Conservation (phyloP, 2,329 filamentous ascomycete genomes). For the Endothia cerciana region DNA sequence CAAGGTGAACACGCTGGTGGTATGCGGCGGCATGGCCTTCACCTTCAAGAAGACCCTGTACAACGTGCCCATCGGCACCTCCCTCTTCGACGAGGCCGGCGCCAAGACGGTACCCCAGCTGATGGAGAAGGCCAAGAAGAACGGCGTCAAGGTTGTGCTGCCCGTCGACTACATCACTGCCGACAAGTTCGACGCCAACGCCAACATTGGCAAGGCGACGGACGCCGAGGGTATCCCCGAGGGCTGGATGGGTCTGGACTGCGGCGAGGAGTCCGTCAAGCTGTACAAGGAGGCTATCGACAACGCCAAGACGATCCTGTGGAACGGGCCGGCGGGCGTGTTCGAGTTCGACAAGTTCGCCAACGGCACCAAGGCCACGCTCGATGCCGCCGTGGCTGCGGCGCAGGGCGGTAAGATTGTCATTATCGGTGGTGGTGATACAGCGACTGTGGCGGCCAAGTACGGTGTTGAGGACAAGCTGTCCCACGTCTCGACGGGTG, state of each 20-base stretch:
- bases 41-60: constrained; percentile 99
- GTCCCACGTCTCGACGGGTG: constrained; percentile 96
- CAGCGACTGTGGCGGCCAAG: constrained; percentile 96
- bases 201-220: constrained; percentile 77
- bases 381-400: constrained; percentile 84
- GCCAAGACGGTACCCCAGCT: constrained; percentile 87
- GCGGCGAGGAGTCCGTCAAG: constrained; percentile 84
- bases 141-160: constrained; percentile 93
- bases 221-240: constrained; percentile 91
- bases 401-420: constrained; percentile 88
- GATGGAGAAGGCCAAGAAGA: constrained; percentile 93
- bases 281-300: constrained; percentile 86
- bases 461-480: constrained; percentile 96
- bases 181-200: constrained; percentile 90
- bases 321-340: constrained; percentile 97
- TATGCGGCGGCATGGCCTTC: constrained; percentile 98
- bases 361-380: constrained; percentile 85
- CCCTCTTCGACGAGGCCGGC: constrained; percentile 90
- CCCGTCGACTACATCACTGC: constrained; percentile 95
- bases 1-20: constrained; percentile 95
- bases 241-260: constrained; percentile 98
- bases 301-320: constrained; percentile 93
- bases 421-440: constrained; percentile 98
- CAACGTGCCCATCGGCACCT: constrained; percentile 85
- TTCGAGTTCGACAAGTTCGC: constrained; percentile 98